Percentiles rank a stretch among this genome's conserved stretches.
Evolutionary conservation across 345 rosid genomes (phyloP).

Genomic region (Diplotaxis tenuifolia): DNA sequence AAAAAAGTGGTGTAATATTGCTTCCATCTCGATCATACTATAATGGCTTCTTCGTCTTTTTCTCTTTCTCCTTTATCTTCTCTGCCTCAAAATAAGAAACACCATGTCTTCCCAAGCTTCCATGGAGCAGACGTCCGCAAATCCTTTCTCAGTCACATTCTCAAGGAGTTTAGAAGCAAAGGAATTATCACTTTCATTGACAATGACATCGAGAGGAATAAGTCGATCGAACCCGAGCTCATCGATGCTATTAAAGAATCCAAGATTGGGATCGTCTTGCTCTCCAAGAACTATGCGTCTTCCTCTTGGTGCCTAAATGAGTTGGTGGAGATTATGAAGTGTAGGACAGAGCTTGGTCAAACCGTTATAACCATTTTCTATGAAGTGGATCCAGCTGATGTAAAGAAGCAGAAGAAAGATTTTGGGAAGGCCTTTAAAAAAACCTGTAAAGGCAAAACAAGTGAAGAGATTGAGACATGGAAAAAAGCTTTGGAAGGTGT

Average conservation of each 20-base stretch:
- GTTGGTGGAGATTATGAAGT: not conserved
- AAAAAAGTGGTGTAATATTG: not conserved
- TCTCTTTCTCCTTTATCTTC: not conserved
- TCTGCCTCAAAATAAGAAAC: not conserved
- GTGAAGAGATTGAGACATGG: not conserved
- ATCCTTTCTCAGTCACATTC: not conserved
- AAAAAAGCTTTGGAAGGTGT: not conserved
- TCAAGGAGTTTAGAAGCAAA: not conserved
- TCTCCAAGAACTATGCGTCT: not conserved
- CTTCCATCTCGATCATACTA: not conserved
- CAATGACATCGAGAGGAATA: not conserved
- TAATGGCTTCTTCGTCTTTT: not conserved
- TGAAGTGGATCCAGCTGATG: not conserved
- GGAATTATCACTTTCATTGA: not conserved
- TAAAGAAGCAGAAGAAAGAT: not conserved
- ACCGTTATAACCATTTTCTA: not conserved
- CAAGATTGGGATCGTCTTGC: not conserved
- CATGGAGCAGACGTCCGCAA: not conserved
- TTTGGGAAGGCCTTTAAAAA: not conserved
- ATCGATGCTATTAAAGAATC: not conserved
- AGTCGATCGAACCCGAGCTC: not conserved
- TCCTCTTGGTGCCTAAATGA: not conserved
- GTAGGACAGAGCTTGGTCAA: not conserved
- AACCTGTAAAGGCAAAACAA: not conserved
- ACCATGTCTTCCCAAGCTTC: not conserved